phyloP scores from a whole-genome alignment of 139 green algal genomes.

The Chlamydomonas incerta region DNA sequence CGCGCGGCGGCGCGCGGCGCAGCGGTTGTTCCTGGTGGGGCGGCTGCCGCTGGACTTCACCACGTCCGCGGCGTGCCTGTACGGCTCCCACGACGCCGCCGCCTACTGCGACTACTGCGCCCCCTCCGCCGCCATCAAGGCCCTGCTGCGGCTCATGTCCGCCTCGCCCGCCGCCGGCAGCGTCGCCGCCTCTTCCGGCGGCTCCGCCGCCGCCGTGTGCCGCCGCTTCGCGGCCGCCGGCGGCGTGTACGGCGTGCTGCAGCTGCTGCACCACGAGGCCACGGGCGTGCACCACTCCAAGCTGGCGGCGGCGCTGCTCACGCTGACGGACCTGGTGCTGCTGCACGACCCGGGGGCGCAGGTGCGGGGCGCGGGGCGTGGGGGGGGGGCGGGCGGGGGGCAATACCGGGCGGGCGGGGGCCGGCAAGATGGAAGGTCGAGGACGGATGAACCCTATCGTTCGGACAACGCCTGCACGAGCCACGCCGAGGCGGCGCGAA shows the following conservation, averaged over 20 bases:
- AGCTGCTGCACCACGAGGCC: slow-evolving; percentile 52
- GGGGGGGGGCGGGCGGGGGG: not conserved
- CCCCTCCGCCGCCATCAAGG: slow-evolving; percentile 40
- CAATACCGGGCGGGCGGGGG: no score
- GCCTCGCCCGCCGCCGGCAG: not conserved
- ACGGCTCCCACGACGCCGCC: slow-evolving; percentile 24
- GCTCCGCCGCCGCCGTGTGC: not conserved
- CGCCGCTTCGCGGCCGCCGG: slow-evolving; percentile 40
- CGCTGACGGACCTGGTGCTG: slow-evolving; percentile 53
- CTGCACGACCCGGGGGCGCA: not conserved
- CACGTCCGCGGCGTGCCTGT: slow-evolving; percentile 42
- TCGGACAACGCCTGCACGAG: no score
- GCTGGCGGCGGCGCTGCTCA: slow-evolving; percentile 50
- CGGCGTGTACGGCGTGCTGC: slow-evolving; percentile 53
- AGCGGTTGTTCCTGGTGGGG: slow-evolving; percentile 42
- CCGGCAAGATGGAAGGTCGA: no score
- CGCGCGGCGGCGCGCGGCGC: not conserved
- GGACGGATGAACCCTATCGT: no score
- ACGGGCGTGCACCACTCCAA: slow-evolving; percentile 46
- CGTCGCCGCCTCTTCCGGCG: not conserved
- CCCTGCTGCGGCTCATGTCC: slow-evolving; percentile 41
- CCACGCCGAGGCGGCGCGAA: no score
- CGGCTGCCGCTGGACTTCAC: slow-evolving; percentile 39
- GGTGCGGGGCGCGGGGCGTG: not conserved
- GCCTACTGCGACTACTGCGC: slow-evolving; percentile 54